Evolutionary conservation across 1,284 basidiomycete species (phyloP), one percentile per base, ranked within the genome.

Genomic region (Coriolopsis trogii): DNA sequence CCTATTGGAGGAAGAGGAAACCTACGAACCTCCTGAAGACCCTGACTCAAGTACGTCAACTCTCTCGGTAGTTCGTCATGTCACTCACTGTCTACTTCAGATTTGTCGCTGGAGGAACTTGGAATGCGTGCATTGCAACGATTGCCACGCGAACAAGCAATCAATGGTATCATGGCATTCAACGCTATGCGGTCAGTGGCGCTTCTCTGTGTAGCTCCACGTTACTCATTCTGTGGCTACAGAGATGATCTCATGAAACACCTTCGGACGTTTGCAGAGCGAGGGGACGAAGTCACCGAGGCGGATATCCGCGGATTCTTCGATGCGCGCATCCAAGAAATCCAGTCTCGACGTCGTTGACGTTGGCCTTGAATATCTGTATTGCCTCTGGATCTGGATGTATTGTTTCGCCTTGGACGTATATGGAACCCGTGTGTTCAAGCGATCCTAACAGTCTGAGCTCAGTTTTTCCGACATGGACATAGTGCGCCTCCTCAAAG

Each of bases 141-240:
- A 39, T 66, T 91, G 24, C 90, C 89, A 40, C 83, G 87, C 48
- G 89, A 90, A 45, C 80, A 76, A 41, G 87, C 88, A 2, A 80
- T 92, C 50, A 86, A 92, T 61, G 87, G 90, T 1, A 90, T 92
- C 29, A 79, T 82, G 49, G 89, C 87, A 2, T 91, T 89, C 70
- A 90, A 91, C 61, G 73, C 78, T 48, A 85, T 92, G 87, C 76
- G 86, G 89, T 90, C 55, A 49, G 79, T 68, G 10, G n/a, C n/a
- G n/a, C n/a, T n/a, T n/a, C n/a, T 12, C 33, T 25, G 25, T 24
- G 13, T 55, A 24, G 25, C 20, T 31, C 47, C 10, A 25, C 33
- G 3, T 7, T 16, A 26, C 10, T 12, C 13, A 15, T 16, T 21
- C 5, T n/a, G n/a, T n/a, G n/a, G n/a, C n/a, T n/a, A n/a, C 62